phyloP scores from a whole-genome alignment of 768 basidiomycete species.

The Boletus vinaceobasis region DNA sequence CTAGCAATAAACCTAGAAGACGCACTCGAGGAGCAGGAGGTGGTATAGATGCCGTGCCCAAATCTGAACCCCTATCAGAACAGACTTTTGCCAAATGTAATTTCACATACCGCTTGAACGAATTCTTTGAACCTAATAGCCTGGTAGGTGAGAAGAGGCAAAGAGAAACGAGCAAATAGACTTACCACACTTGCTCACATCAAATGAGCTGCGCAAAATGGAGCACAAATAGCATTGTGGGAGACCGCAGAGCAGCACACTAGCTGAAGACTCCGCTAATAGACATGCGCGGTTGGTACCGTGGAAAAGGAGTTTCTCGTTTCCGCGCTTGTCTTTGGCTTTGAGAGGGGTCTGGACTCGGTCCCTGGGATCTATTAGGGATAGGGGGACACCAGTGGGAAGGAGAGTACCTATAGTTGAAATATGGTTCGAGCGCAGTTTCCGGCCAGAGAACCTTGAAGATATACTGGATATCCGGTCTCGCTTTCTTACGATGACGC shows the following conservation, averaged over 20 bases:
- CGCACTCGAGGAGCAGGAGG: conserved; percentile 63
- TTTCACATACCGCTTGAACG: conserved; percentile 44
- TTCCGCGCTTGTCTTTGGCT: conserved; percentile 33
- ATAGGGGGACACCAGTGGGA: conserved; percentile 15
- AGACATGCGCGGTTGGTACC: conserved; percentile 60
- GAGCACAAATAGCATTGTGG: conserved; percentile 53
- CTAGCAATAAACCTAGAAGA: neutral
- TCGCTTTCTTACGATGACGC: conserved; percentile 52
- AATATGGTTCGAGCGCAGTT: conserved; percentile 41
- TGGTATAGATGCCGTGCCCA: conserved; percentile 68
- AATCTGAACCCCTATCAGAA: conserved; percentile 40
- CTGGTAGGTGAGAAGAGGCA: conserved; percentile 6
- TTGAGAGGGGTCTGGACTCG: conserved; percentile 26
- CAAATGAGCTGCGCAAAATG: conserved; percentile 57
- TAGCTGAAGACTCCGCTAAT: conserved; percentile 49
- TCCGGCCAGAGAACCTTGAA: conserved; percentile 51
- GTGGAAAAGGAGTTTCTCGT: conserved; percentile 63
- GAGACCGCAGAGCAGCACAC: conserved; percentile 47
- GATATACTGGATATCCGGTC: conserved; percentile 46
- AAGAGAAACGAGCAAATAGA: neutral
- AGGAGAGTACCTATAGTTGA: conserved; percentile 43
- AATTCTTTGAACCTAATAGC: conserved; percentile 47
- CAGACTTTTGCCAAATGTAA: neutral
- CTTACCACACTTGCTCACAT: conserved; percentile 56
- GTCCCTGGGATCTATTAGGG: conserved; percentile 14